A percentile compares a stretch with the other conserved stretches of the same genome.
These are phyloP conservation scores for Starmera dryadoides DNA, from an alignment of 805 yeast genomes.

Conservation along the genomic window DNA sequence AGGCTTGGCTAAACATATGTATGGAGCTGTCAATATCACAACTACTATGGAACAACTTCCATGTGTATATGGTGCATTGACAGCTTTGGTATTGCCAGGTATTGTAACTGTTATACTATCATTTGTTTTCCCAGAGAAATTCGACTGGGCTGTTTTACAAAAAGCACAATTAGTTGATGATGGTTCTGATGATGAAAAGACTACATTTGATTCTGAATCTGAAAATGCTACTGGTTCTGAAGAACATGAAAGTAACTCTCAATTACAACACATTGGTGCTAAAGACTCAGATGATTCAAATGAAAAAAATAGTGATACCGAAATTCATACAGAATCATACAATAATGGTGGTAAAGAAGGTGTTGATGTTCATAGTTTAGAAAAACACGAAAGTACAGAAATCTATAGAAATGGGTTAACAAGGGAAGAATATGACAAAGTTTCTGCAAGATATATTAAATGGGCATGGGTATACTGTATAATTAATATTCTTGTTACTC, in stretches of 20 bases:
- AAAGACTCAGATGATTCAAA: not conserved
- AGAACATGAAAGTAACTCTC: not conserved
- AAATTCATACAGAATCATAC: too few species aligned
- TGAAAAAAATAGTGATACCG: not conserved
- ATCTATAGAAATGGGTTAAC: not conserved
- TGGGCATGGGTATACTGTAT: not conserved
- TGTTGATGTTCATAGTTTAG: not conserved
- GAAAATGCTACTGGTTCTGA: not conserved
- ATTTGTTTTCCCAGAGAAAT: not conserved
- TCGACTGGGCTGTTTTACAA: not conserved
- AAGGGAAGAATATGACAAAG: not conserved
- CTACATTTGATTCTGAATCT: too few species aligned
- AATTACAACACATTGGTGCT: too few species aligned
- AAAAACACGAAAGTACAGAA: not conserved
- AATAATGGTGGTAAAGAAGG: not conserved
- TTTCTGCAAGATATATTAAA: not conserved
- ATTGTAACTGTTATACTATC: not conserved
- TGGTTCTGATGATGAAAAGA: not conserved
- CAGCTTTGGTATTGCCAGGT: not conserved
- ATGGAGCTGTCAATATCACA: constrained; percentile 18
- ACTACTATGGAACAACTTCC: not conserved
- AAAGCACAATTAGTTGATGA: not conserved
- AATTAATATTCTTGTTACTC: not conserved
- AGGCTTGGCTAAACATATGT: constrained; percentile 27
- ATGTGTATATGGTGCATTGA: not conserved